phyloP scores from a whole-genome alignment of 1,139 yeast genomes.

The Eremothecium sinecaudum region DNA sequence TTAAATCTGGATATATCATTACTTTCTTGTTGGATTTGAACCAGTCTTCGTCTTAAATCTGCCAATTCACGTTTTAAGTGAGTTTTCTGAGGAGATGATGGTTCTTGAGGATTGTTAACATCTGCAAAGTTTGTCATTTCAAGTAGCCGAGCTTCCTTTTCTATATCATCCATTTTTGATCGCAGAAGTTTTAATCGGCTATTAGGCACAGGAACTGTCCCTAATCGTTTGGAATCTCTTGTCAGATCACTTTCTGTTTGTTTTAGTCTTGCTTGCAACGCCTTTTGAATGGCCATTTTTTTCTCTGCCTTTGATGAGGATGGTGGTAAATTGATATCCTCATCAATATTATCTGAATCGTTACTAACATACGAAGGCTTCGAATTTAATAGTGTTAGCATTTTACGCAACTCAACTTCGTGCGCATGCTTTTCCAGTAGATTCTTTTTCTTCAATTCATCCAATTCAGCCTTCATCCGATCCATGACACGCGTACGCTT shows the following conservation, averaged over 20 bases:
- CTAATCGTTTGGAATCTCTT: conserved; percentile 32
- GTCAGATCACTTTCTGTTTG: conserved; percentile 25
- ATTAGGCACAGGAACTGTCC: conserved; percentile 54
- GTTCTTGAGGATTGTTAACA: conserved; percentile 12
- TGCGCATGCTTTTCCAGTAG: conserved; percentile 73
- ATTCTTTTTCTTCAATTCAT: conserved; percentile 60
- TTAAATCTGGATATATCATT: conserved; percentile 65
- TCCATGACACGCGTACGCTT: conserved; percentile 63
- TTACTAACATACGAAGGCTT: conserved; percentile 12
- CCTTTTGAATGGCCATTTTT: conserved; percentile 29
- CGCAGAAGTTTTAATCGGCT: conserved; percentile 65
- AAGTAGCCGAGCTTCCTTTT: conserved; percentile 72
- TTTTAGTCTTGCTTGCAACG: conserved; percentile 34
- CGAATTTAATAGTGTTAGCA: conserved; percentile 53
- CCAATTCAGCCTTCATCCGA: conserved; percentile 55
- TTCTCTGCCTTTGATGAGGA: conserved; percentile 19
- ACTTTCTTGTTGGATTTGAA: conserved; percentile 58
- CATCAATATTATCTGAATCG: conserved; percentile 2
- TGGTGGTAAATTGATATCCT: conserved; percentile 8
- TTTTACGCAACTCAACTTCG: conserved; percentile 81
- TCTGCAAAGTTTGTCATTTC: conserved; percentile 77
- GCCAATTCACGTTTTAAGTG: conserved; percentile 33
- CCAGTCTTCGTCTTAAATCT: conserved; percentile 47
- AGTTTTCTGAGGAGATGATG: conserved; percentile 17
- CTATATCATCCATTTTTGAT: conserved; percentile 79